Evolutionary conservation across 768 basidiomycete genomes (phyloP), one percentile per base, ranked within the genome.

Genomic region (Leccinellum luteum): DNA sequence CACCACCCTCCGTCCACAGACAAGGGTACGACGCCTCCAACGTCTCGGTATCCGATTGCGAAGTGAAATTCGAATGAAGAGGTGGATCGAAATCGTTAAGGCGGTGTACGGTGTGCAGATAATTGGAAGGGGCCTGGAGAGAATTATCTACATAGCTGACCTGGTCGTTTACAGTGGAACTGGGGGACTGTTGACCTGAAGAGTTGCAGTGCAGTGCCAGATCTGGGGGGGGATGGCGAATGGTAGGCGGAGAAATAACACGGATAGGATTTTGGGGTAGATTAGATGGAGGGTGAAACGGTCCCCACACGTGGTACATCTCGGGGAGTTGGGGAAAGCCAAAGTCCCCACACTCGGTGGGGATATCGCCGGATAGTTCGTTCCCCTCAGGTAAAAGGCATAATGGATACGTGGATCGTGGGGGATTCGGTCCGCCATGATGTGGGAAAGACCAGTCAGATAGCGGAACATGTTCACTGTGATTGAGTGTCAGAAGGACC

Each of bases 1-100:
- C 23, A 27, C 55, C 60, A 44, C 27, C 43, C 51, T 63, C 52
- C 44, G 51, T 57, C 68, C 67, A 68, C 28, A 47, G 55, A 44
- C 67, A 70, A 35, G 63, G 66, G 48, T 56, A 50, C 17, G 48
- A 61, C 25, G 51, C 52, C 19, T 59, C 48, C 21, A 44, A 38
- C 14, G 30, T 41, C 38, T 27, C 60, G 31, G 12, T 48, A 28
- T 45, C 45, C 14, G 55, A 19, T n/a, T 64, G 51, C 38, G 31
- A 35, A 30, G 47, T 21, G 44, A 49, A n/a, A 28, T 47, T 52
- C 45, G 50, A 28, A 44, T 47, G 41, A 19, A 41, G 21, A 30
- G 31, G 25, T 13, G 30, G 4, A 7, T 4, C 3, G 30, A 51
- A 45, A 28, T 17, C 9, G 2, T 57, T 48, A 32, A 34, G 44